Base-by-base conservation (phyloP, 1,139 yeast species). In the Taphrina pruni region DNA sequence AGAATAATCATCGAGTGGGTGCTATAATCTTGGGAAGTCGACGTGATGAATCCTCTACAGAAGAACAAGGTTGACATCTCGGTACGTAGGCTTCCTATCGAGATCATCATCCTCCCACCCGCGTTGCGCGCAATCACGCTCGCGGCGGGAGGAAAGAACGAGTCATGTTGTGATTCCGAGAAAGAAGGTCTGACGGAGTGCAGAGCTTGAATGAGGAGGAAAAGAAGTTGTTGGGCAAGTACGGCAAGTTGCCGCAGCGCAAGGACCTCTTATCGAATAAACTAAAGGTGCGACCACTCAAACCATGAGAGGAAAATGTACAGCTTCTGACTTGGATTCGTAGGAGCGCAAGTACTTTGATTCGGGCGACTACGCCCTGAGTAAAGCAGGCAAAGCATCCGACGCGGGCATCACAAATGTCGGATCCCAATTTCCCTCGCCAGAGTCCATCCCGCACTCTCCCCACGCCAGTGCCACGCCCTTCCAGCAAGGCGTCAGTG, bases 291-390 rank as follows among this genome's bases (percentile, higher is more conserved):
- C 4, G 43, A 36, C 51, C 2, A 5, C 11, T 17, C 17, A 17
- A 17, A 17, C 17, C 17, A 17, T 17, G 17, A 17, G 17, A 17
- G 17, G 17, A 17, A 17, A 17, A 17, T 17, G 17, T 17, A 17
- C 17, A 17, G 17, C 17, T 17, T 17, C 17, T 17, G 17, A 26
- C 32, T 2, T 26, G 32, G 32, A 26, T 26, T 4, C 32, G 32
- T 88, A 88, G 78, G 98, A 94, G 75, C 87, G 97, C 75, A 92
- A 92, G 80, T 94, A 89, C 79, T 95, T 94, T 77, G 99, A 94
- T 76, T 90, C 97, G 72, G 99, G 99, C 32, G 99, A 94, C 79
- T 94, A 95, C 78, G 98, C 98, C 36, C 86, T 94, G 86, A 91
- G 90, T 73, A 88, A 92, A 75, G 90, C 87, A 6, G 48, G 86